phyloP scores from a whole-genome alignment of 208 protist species.

The Leishmania mexicana region DNA sequence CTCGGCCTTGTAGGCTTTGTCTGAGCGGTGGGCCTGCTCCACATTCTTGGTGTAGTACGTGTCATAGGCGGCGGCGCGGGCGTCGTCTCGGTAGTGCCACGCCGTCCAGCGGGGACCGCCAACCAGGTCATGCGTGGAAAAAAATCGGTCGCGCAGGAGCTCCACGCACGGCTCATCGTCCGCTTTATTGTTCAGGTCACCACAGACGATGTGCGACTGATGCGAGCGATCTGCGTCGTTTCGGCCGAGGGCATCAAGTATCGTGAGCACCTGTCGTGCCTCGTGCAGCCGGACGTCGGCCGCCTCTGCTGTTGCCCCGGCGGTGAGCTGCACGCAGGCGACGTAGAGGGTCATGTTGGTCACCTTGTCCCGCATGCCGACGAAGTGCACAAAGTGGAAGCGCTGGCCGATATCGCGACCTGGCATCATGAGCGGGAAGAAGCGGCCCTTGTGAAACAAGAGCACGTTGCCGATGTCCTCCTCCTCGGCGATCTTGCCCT shows the following conservation, averaged over 20 bases:
- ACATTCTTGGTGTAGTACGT: conserved; percentile 50
- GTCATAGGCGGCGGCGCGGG: conserved; percentile 28
- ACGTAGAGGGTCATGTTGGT: conserved; percentile 83
- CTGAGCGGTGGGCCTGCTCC: conserved; percentile 35
- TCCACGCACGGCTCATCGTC: conserved; percentile 85
- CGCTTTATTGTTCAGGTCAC: conserved; percentile 76
- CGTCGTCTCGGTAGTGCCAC: conserved; percentile 64
- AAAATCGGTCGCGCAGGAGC: conserved; percentile 60
- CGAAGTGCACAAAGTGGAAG: conserved; percentile 81
- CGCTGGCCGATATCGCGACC: conserved; percentile 60
- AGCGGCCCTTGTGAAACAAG: conserved; percentile 87
- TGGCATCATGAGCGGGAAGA: conserved; percentile 79
- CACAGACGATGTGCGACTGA: conserved; percentile 62
- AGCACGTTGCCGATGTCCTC: conserved; percentile 90
- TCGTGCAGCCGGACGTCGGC: conserved; percentile 55
- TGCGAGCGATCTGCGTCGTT: conserved; percentile 75
- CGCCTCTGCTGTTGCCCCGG: conserved; percentile 61
- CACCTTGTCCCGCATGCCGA: conserved; percentile 74
- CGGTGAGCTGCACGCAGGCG: conserved; percentile 77
- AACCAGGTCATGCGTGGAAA: conserved; percentile 85
- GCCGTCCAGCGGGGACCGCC: conserved; percentile 83
- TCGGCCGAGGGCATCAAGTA: conserved; percentile 62
- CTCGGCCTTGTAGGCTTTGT: conserved; percentile 37
- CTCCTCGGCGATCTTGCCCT: conserved; percentile 47
- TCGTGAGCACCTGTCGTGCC: conserved; percentile 54